Percentiles rank a stretch among this genome's conserved stretches.
Evolutionary conservation across 2,329 filamentous ascomycete genomes (phyloP).

Genomic region (Dothistroma septosporum): DNA sequence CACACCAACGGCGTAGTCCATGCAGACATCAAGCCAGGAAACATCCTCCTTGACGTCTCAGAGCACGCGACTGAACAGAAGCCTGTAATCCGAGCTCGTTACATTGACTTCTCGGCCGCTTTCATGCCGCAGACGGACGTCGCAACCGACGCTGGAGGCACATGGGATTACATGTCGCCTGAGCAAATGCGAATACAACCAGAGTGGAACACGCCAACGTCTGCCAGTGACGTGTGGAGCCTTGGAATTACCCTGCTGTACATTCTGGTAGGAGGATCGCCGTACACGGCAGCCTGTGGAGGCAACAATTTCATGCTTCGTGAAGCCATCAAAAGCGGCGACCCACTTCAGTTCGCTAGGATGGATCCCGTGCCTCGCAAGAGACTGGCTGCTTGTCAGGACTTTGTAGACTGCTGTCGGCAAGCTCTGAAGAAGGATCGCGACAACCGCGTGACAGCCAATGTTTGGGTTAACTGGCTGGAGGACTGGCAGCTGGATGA

Average conservation of each 20-base stretch:
- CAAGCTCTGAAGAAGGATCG: conserved; percentile 38
- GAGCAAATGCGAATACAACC: conserved; percentile 31
- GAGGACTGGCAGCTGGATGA: conserved; percentile 17
- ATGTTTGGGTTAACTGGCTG: conserved; percentile 33
- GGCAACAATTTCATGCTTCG: conserved; percentile 41
- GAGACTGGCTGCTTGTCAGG: conserved; percentile 32
- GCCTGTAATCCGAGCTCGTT: conserved; percentile 31
- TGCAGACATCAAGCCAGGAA: conserved; percentile 48
- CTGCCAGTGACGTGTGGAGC: conserved; percentile 42
- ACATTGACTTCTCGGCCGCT: conserved; percentile 45
- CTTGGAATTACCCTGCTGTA: conserved; percentile 44
- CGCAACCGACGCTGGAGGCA: conserved; percentile 38
- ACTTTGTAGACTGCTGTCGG: conserved; percentile 37
- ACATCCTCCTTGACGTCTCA: conserved; percentile 40
- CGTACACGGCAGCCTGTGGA: conserved; percentile 38
- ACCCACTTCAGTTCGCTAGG: conserved; percentile 39
- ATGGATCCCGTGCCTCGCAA: conserved; percentile 35
- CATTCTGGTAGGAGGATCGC: conserved; percentile 41
- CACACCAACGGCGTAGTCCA: conserved; percentile 39
- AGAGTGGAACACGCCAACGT: conserved; percentile 31
- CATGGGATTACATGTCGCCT: conserved; percentile 46
- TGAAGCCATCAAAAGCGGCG: conserved; percentile 43
- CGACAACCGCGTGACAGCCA: conserved; percentile 28
- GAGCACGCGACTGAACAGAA: conserved; percentile 20
- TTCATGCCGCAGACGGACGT: conserved; percentile 27